Evolutionary conservation across 805 yeast genomes (phyloP), one percentile per base, ranked within the genome.

Genomic region (Candida koratica): DNA sequence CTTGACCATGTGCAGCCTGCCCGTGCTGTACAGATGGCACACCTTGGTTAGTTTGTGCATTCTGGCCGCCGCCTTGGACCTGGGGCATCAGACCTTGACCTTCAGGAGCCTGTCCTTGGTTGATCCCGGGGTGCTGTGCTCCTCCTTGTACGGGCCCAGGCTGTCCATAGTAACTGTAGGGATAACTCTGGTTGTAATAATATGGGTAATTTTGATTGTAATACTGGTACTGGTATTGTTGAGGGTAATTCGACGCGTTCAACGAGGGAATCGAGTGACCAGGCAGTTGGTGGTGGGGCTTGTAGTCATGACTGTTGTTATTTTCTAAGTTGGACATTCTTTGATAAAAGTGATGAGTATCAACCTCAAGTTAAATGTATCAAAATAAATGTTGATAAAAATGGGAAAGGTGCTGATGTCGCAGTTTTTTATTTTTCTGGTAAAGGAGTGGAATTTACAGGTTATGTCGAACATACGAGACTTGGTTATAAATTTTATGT

Each of bases 161-260:
- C 26, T 31, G 35, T 6, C 30, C 25, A 17, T 39, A 41, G 22
- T 44, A 41, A 18, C 37, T 36, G 17, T 44, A 44, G 9, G 47
- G 47, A 26, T 44, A 42, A 18, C 35, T 35, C 11, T 44, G 48
- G 23, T 44, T 43, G 24, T 43, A 43, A 24, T 41, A 44, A 27
- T 44, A 42, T 11, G 46, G 44, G 25, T 44, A 44, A 13, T 39
- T 37, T 32, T 43, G 46, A 25, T 41, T 41, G 25, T 44, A 42
- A 22, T 42, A 44, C 13, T 39, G 44, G 19, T 44, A 39, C 41
- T 50, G 39, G 34, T 50, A 49, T 43, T 55, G 69, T 28, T 39
- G 44, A 27, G 28, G 27, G 25, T 34, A 27, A 23, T 22, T 29
- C 7, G 23, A 8, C 3, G 34, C 17, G 24, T 39, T 39, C 11